Base-by-base conservation (phyloP, 2,329 filamentous ascomycete species). In the Stachybotrys chlorohalonatus region DNA sequence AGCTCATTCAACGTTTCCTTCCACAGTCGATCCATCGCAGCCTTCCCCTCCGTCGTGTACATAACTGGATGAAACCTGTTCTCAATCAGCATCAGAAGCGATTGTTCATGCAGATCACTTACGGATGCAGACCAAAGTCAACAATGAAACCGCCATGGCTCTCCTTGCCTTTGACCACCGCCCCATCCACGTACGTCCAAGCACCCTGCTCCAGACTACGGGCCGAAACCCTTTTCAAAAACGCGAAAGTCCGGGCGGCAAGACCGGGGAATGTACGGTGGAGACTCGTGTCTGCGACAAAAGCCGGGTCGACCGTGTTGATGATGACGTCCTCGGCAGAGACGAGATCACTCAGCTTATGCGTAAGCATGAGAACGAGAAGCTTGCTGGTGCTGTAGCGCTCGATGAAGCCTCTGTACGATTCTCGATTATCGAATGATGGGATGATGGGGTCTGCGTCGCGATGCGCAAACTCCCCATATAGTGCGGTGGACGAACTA, bases 321-420 rank as follows among this genome's bases (percentile, higher is more conserved):
- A 66, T 51, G 11, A 63, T 53, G 30, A 63, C 60, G 13, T 65
- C 61, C 9, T 56, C 53, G 9, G 58, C 32, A 11, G 39, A 42
- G 30, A 64, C 55, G 7, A 17, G 11, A 16, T 57, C 52, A 13
- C 56, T 55, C 31, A 65, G 57, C 51, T 56, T 60, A 15, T 50
- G 47, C 11, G 56, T 24, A 7, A 56, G 54, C 47, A 62, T 56
- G 4, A 49, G 51, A 16, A 55, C 30, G 11, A 69, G 55, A 7
- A 64, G 52, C 53, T 68, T 68, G 2, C 59, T 49, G 5, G 53
- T 58, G 17, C 51, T 32, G 49, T 68, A 68, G 52, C 54, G 58
- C 1, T 47, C 11, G 11, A 59, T 47, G 11, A 17, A 39, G 7
- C 17, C 9, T 6, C 32, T 32, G 39, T 45, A 55, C 8, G 3